Evolutionary conservation across 1,284 basidiomycete genomes (phyloP), one percentile per base, ranked within the genome.

Genomic region (Sanguinoderma infundibulare): DNA sequence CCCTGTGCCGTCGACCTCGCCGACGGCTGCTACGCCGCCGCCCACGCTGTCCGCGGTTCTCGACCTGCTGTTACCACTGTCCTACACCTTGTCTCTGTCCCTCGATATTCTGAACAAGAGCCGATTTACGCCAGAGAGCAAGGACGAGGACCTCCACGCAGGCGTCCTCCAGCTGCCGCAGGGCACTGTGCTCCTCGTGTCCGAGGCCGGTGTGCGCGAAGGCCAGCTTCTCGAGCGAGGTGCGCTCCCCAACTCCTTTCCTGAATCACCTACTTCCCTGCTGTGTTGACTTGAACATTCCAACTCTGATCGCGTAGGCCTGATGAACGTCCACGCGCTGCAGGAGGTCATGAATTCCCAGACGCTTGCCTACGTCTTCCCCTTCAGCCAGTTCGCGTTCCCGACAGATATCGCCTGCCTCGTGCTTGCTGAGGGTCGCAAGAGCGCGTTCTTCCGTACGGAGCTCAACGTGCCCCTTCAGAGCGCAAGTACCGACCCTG

Each of bases 281-380:
- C 5, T 12, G 5, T 2, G 6, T 20, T 14, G 32, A 10, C 38
- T 35, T 6, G 14, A 28, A 26, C 32, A 14, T 47, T 40, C 55
- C 20, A 1, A 4, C 20, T 22, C 6, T 10, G 24, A 22, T 47
- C 44, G 10, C 7, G 20, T 63, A 88, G 91, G 92, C 3, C 71
- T 95, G 5, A 73, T 77, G 61, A 96, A 94, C 68, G 75, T 95
- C 35, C 83, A 79, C 46, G 83, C 87, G 0, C 74, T 91, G n/a
- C 89, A 93, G 62, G 83, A 88, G 52, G 81, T 87, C 59, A 85
- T 95, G 70, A 79, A 78, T 42, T 77, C 79, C 15, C 93, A 94
- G 70, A 89, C 85, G 2, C 75, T 95, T n/a, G 79, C 87, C 12
- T 96, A 95, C 72, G 75, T 82, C 34, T 96, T 95, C 73, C 94